Base-by-base conservation (phyloP, 805 yeast genomes). In the Grigorovia yakushimaensis region DNA sequence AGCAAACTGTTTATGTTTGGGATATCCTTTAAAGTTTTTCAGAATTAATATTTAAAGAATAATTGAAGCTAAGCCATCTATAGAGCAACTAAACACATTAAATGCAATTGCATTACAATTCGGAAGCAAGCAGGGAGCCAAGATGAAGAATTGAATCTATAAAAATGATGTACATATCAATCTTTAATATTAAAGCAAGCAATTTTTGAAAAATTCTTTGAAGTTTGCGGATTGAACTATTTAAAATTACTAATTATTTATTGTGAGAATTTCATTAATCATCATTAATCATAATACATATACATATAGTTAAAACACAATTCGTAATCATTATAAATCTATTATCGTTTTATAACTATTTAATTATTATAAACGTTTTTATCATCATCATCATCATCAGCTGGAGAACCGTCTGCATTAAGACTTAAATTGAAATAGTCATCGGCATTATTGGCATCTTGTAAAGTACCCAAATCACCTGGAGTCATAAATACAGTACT, bases 381-480 rank as follows among this genome's bases (percentile, higher is more conserved):
- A 10, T 72, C 74, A 24, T 71, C 73, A 33, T 72, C 76, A 30
- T 60, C 70, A 23, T 62, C 68, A 18, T 44, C 41, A 23, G 41
- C 46, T 38, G 41, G 42, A 33, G 56, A 59, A 22, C 72, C 74
- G 17, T 49, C 54, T 13, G 54, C 51, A 23, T 53, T 50, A 42
- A 59, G 64, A 42, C 57, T 61, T 48, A 72, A 57, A 40, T 72
- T 72, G 57, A 82, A 74, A 59, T 87, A 93, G 62, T 91, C 97
- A 38, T 86, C 88, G 1, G 78, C 72, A 57, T 85, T 86, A 48
- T 78, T 79, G 37, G 86, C 86, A 63, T 91, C 98, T 64, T 89
- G 97, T 58, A 93, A 73, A 5, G 96, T 82, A 17, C 98, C 98
- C 52, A 91, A 75, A 65, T 91, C 98, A 39, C 98, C 98, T 0